A percentile compares a stretch with the other conserved stretches of the same genome.
Evolutionary conservation across 75 land plant species (phyloP).

Genomic region (Cryptomeria japonica): DNA sequence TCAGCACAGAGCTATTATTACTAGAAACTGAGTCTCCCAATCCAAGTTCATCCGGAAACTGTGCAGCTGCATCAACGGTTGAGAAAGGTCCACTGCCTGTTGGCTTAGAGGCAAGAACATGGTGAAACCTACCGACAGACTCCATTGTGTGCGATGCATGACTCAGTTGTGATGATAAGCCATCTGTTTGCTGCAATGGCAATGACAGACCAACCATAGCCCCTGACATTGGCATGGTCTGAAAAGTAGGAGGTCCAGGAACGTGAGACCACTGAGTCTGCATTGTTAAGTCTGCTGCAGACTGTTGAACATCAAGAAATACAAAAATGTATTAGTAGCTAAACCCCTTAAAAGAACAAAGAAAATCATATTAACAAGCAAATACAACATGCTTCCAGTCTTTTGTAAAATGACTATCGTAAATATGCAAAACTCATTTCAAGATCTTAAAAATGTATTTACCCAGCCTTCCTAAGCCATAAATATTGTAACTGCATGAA

Average conservation of each 20-base stretch:
- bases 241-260: constrained; percentile 37
- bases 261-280: constrained; percentile 73
- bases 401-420: not conserved
- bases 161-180: constrained; percentile 27
- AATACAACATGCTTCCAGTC: not conserved
- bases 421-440: constrained; percentile 3
- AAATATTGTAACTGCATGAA: not conserved
- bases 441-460: not conserved
- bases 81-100: constrained; percentile 24
- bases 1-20: not conserved
- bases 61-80: constrained; percentile 43
- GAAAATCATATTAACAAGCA: not conserved
- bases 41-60: constrained; percentile 60
- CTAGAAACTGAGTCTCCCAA: constrained; percentile 41
- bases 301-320: constrained; percentile 16
- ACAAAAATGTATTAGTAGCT: not conserved
- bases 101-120: constrained; percentile 26
- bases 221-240: constrained; percentile 40
- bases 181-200: constrained; percentile 45
- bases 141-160: constrained; percentile 27
- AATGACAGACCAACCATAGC: constrained; percentile 33
- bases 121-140: constrained; percentile 33
- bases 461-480: not conserved
- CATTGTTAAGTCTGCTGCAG: constrained; percentile 47
- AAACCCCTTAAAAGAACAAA: not conserved